Evolutionary conservation across 1,284 basidiomycete genomes (phyloP).

Genomic region (Pseudozyma thailandica): DNA sequence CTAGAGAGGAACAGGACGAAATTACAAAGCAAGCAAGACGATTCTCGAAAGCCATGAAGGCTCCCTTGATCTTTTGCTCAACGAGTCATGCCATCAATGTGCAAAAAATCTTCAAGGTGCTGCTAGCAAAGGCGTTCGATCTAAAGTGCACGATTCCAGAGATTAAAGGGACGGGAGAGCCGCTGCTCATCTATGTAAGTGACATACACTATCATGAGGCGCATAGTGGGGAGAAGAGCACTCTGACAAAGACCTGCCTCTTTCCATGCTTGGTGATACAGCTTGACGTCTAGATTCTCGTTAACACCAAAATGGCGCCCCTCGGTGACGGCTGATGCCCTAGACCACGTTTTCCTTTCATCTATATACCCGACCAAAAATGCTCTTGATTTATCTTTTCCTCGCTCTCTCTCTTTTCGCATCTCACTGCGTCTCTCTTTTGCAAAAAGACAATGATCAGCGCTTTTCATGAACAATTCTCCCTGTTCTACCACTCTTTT

Average conservation of each 20-base stretch:
- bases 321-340: too few species aligned
- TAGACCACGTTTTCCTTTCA: too few species aligned
- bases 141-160: slow-evolving; percentile 63
- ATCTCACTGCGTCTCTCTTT: too few species aligned
- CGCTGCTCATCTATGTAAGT: slow-evolving; percentile 58
- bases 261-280: background rate
- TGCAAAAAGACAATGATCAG: too few species aligned
- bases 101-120: slow-evolving; percentile 81
- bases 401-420: background rate
- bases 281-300: slow-evolving; percentile 21
- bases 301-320: too few species aligned
- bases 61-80: slow-evolving; percentile 96
- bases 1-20: slow-evolving; percentile 96
- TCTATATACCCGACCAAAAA: background rate
- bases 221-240: background rate
- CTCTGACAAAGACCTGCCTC: background rate
- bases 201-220: too few species aligned
- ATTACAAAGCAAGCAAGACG: slow-evolving; percentile 86
- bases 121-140: slow-evolving; percentile 58
- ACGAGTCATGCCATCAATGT: slow-evolving; percentile 98
- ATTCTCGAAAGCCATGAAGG: slow-evolving; percentile 97
- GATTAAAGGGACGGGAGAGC: slow-evolving; percentile 57
- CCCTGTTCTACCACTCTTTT: too few species aligned
- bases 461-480: too few species aligned
- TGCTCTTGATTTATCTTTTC: background rate